Percentiles rank a stretch among this genome's conserved stretches.
Conservation (phyloP, 2,329 filamentous ascomycete genomes). For the Arthrobotrys iridis region DNA sequence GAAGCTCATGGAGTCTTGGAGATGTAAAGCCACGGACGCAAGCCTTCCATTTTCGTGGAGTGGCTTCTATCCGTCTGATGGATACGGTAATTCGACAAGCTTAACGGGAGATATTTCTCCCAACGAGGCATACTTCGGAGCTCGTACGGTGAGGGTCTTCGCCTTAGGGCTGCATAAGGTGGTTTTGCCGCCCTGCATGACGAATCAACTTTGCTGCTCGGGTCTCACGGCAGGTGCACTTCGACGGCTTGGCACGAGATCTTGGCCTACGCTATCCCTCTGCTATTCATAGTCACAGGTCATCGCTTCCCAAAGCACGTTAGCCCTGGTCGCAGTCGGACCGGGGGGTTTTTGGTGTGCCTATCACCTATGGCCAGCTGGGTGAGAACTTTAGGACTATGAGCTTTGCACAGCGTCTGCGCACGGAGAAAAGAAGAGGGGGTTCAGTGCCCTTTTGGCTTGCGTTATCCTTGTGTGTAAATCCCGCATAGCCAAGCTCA, state of each 20-base stretch:
- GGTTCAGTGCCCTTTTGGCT: conserved; percentile 52
- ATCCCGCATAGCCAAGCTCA: conserved; percentile 54
- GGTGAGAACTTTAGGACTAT: neutral
- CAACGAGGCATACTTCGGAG: conserved; percentile 32
- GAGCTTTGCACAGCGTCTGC: conserved; percentile 21
- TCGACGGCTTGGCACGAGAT: conserved; percentile 34
- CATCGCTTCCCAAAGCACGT: conserved; percentile 36
- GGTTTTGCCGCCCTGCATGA: conserved; percentile 36
- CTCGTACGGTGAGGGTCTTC: conserved; percentile 15
- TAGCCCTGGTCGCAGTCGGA: conserved; percentile 39
- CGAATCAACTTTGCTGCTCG: conserved; percentile 39
- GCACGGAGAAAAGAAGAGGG: conserved; percentile 19
- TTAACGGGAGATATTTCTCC: conserved; percentile 7
- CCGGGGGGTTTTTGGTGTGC: conserved; percentile 1
- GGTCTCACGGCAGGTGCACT: conserved; percentile 31
- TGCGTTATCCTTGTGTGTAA: conserved; percentile 51
- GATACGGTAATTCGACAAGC: neutral
- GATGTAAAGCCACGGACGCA: conserved; percentile 29
- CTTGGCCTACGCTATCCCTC: conserved; percentile 45
- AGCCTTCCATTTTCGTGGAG: conserved; percentile 14
- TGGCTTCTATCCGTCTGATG: conserved; percentile 7
- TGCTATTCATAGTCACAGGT: conserved; percentile 36
- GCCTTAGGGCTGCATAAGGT: conserved; percentile 53
- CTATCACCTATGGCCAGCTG: conserved; percentile 19
- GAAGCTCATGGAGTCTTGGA: neutral